These are phyloP conservation scores for Coemansia sp. DNA, from an alignment of 192 early-diverging fungal species.

Conservation along the genomic window DNA sequence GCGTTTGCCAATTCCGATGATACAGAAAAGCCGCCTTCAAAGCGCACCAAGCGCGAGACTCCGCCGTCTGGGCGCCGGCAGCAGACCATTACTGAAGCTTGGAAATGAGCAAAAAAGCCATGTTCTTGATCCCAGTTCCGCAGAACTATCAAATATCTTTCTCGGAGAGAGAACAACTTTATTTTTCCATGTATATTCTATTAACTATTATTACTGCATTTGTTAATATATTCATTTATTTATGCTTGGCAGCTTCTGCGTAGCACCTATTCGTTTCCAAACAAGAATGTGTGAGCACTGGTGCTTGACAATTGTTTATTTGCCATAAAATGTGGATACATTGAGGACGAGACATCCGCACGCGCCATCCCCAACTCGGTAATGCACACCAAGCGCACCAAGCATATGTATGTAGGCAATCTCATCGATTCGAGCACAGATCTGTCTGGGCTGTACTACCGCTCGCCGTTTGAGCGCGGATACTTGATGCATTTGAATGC, in stretches of 20 bases:
- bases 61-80: conserved; percentile 23
- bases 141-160: not conserved
- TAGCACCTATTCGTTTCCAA: no score
- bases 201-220: conserved; percentile 4
- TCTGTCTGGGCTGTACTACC: conserved; percentile 70
- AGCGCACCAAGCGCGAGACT: conserved; percentile 19
- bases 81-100: conserved; percentile 44
- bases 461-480: conserved; percentile 81
- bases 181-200: not conserved
- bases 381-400: conserved; percentile 56
- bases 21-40: conserved; percentile 15
- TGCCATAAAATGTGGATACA: conserved; percentile 64
- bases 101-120: conserved; percentile 18
- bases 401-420: conserved; percentile 70
- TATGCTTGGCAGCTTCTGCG: not conserved
- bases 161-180: no score
- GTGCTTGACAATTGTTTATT: conserved; percentile 73
- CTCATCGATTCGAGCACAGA: conserved; percentile 63
- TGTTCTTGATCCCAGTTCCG: not conserved
- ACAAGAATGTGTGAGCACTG: conserved; percentile 38
- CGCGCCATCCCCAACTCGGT: conserved; percentile 29
- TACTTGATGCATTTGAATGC: conserved; percentile 75
- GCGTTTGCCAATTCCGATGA: conserved; percentile 15
- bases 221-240: not conserved
- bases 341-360: conserved; percentile 3